Evolutionary conservation across 176 grass and related monocot species (phyloP), one percentile per base, ranked within the genome.

Genomic region (Oryza punctata): DNA sequence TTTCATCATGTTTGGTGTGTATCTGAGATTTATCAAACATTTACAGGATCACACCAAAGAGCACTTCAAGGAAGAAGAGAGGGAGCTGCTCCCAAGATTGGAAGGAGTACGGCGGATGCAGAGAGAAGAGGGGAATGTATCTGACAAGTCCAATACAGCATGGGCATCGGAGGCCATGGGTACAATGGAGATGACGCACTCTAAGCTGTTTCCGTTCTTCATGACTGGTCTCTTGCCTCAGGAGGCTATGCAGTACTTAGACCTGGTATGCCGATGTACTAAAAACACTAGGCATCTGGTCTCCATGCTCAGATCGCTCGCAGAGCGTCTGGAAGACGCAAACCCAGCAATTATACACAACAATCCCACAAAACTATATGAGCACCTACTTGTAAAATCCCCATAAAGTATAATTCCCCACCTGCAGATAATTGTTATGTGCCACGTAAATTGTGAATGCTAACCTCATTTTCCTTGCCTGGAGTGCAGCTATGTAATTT

Each of bases 51-150:
- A 94, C 82, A 90, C 85, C 65, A 96, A 81, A 33, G 88, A 94
- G 15, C 97, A 99, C 83, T 96, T 99, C 77, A 93, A 83, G 81
- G 97, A 91, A 79, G 97, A 99, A 86, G 97, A 99, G 80, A 94
- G 45, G 67, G 90, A 94, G 25, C 57, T 99, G 46, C 73, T 99
- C 21, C 93, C 97, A 63, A 78, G 91, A 9, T 63, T 99, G 41
- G 96, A 92, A 52, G 85, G 78, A 0, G 91, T 91, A 21, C 74
- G 90, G 8, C 80, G 87, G 72, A 94, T 82, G 85, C 91, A 90
- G 64, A 77, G 80, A 54, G 90, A 94, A 72, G 91, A 96, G 66
- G 91, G 82, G 1, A 82, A 82, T 12, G 78, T 89, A 71, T 77
- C 89, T 49, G 80, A 84, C 76, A 89, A 86, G 40, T 93, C 95